Base-by-base conservation (phyloP, 345 rosid genomes). In the Salix suchowensis region DNA sequence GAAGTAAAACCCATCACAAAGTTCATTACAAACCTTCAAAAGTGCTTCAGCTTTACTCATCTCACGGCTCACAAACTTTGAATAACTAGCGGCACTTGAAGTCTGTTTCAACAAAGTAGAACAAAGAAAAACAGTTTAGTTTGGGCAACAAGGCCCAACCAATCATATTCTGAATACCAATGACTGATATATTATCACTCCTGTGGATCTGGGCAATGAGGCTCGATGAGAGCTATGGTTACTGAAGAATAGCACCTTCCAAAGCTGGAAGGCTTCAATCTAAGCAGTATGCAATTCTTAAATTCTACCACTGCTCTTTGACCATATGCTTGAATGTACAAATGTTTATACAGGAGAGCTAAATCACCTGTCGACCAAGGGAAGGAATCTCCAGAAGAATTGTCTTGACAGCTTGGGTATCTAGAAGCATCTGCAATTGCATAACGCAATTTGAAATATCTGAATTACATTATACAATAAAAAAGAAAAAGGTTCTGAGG, bases 11-110 rank as follows among this genome's bases (percentile, higher is more conserved):
- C 55, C 40, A 30, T 42, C 68, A 73, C 4, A 16, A 77, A 67
- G 14, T 36, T 66, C 62, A 68, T 71, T n/a, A 73, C 82, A 68
- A 75, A 92, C 97, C 98, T 96, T 96, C 73, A 96, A 85, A 76
- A 96, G 97, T 78, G 99, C 98, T 91, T 96, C 99, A 74, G 98
- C 99, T 90, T 93, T 92, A 89, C 99, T 93, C 99, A 96, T 96
- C 89, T 93, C 98, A 75, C 98, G 95, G 86, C 95, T 96, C 60
- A 96, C 96, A 79, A 96, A 96, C 89, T 92, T 93, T 9, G 94
- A 87, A 81, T 93, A 96, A 83, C 93, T 91, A 46, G 96, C 91
- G 85, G 98, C 96, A 77, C 86, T 83, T 36, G 99, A 82, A 39
- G 94, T 85, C 99, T 96, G 88, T 62, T 48, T 73, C 76, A 67